Evolutionary conservation across 192 early-diverging fungal genomes (phyloP).

Genomic region (Coemansia sp.): DNA sequence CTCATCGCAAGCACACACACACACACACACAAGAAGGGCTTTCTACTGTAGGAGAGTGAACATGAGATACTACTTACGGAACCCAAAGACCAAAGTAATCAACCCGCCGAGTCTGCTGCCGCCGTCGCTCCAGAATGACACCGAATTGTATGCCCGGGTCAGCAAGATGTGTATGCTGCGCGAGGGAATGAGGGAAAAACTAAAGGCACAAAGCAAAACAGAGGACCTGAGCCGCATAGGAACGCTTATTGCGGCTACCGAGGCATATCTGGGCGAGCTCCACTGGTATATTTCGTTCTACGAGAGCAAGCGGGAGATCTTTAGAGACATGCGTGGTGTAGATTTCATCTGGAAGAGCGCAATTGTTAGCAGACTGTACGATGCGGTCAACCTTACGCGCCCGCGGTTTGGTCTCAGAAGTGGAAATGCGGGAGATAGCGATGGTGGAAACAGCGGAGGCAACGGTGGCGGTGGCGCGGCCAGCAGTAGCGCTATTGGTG

Average conservation of each 20-base stretch:
- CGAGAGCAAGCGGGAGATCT: slow-evolving; percentile 29
- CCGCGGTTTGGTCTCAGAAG: slow-evolving; percentile 20
- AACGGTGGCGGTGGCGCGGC: slow-evolving; percentile 1
- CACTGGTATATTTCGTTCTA: slow-evolving; percentile 48
- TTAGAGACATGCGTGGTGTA: slow-evolving; percentile 33
- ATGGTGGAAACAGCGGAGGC: slow-evolving; percentile 22
- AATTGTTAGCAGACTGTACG: slow-evolving; percentile 35
- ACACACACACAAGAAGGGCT: not conserved
- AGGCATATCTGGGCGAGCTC: slow-evolving; percentile 44
- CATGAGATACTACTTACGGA: slow-evolving; percentile 45
- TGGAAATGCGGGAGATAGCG: slow-evolving; percentile 18
- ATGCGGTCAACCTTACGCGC: slow-evolving; percentile 23
- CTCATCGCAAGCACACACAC: not conserved
- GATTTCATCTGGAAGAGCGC: slow-evolving; percentile 57
- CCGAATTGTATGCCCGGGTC: slow-evolving; percentile 36
- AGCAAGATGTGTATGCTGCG: slow-evolving; percentile 46
- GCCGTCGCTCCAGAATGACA: slow-evolving; percentile 44
- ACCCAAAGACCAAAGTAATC: slow-evolving; percentile 49
- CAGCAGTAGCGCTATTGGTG: slow-evolving; percentile 1
- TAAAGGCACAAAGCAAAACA: slow-evolving; percentile 45
- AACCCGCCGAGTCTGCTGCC: slow-evolving; percentile 34
- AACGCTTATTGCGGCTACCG: slow-evolving; percentile 22
- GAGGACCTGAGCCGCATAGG: slow-evolving; percentile 41
- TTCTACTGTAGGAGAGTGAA: not conserved
- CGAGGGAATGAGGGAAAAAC: slow-evolving; percentile 49